Base-by-base conservation (phyloP, 1,284 basidiomycete genomes). In the Ceratobasidium sp. region DNA sequence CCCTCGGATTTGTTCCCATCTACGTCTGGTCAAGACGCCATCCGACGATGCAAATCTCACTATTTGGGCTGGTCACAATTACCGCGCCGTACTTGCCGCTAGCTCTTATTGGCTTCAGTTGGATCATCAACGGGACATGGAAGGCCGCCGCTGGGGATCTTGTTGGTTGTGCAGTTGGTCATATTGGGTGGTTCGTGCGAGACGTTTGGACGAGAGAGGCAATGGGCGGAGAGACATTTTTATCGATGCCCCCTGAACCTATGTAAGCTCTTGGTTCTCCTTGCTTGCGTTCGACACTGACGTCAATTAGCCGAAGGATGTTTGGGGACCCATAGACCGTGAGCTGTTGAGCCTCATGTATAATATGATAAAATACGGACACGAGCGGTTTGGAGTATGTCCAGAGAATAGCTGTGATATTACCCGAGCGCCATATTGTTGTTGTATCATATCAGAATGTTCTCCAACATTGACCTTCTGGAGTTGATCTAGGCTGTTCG, bases 21-120 rank as follows among this genome's bases (percentile, higher is more conserved):
- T 99, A 99, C 80, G 85, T 99, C 73, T 99, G 97, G 97, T 94
- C 95, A 8, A 85, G 97, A 60, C 85, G 96, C 16, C 97, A 98
- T 79, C 94, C 96, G 1, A 90, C 92, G 34, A 93, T 96, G 3
- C 93, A 94, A n/a, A 93, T 99, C 75, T 96, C 94, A 3, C 86
- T 99, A 30, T 97, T 99, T 77, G 97, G 97, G 2, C 84, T 98
- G 34, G 85, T 99, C 76, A 96, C 94, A 3, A 94, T 99, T 78
- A 93, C 94, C 0, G 97, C 97, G 0, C 95, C 97, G 0, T 98
- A 99, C 81, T 87, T 99, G 3, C 97, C 97, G 0, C 84, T 96
- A 67, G 92, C 94, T 0, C 88, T 98, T 45, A 92, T 97, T 28
- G 90, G 85, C 0, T 93, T 98, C 77, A 91, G 91, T n/a, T 98